Percentiles rank a stretch among this genome's conserved stretches.
Evolutionary conservation across 169 alveolate genomes (phyloP).

Genomic region (Cryptosporidium ubiquitum): DNA sequence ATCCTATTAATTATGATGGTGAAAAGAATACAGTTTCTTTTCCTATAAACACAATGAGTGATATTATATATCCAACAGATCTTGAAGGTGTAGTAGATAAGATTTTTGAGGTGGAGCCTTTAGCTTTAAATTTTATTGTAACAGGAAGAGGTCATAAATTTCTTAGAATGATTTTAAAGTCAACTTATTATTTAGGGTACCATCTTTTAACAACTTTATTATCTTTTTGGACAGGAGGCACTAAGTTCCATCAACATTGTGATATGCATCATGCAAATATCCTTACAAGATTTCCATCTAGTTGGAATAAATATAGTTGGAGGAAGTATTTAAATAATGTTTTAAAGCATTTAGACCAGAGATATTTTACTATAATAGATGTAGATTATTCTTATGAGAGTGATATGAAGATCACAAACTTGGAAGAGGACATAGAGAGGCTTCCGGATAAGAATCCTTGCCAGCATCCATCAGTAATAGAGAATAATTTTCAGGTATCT

Average conservation of each 20-base stretch:
- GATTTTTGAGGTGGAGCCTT: constrained; percentile 8
- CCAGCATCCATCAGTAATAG: constrained; percentile 42
- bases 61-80: constrained; percentile 19
- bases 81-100: neutral
- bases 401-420: constrained; percentile 29
- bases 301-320: constrained; percentile 39
- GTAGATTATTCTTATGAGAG: constrained; percentile 55
- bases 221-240: constrained; percentile 60
- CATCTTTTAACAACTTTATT: constrained; percentile 1
- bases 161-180: constrained; percentile 1
- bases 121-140: constrained; percentile 14
- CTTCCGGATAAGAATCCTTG: constrained; percentile 60
- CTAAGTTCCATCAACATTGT: constrained; percentile 51
- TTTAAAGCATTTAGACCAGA: constrained; percentile 12
- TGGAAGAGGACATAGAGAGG: constrained; percentile 12
- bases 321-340: neutral
- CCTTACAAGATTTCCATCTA: constrained; percentile 29
- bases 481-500: constrained; percentile 7
- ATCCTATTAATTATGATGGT: neutral
- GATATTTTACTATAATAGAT: constrained; percentile 25
- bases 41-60: constrained; percentile 5
- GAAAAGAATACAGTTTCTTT: neutral
- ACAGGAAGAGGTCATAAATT: constrained; percentile 20
- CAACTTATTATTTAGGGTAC: constrained; percentile 17
- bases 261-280: constrained; percentile 41